Conservation (phyloP, 2,329 filamentous ascomycete genomes). For the Diaporthe batatas region DNA sequence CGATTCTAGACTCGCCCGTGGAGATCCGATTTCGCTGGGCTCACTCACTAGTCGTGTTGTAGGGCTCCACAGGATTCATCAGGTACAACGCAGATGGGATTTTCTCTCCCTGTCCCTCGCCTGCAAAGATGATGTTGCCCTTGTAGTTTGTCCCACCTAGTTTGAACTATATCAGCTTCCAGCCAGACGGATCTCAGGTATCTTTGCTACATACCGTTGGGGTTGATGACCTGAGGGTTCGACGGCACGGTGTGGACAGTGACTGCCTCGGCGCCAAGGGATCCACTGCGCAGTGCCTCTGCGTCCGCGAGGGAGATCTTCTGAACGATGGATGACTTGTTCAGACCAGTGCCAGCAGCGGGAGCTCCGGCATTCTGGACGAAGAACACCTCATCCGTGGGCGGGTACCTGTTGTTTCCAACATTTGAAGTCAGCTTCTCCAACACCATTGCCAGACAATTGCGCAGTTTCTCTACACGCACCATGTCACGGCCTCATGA, state of each 20-base stretch:
- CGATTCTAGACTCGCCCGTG: rapidly evolving
- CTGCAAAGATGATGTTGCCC: constrained; percentile 19
- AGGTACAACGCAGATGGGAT: constrained; percentile 50
- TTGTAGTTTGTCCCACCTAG: constrained; percentile 53
- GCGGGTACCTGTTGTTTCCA: constrained; percentile 51
- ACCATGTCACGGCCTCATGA: constrained; percentile 69
- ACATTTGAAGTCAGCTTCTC: not conserved
- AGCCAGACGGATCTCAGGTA: not conserved
- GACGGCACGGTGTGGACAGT: constrained; percentile 57
- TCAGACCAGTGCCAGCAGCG: constrained; percentile 62
- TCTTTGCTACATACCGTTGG: constrained; percentile 58
- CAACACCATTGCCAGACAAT: no score
- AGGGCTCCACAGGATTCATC: constrained; percentile 60
- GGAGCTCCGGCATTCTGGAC: constrained; percentile 63
- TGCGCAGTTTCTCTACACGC: constrained; percentile 42
- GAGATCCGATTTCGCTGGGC: not conserved
- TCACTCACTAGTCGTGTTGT: constrained; percentile 61
- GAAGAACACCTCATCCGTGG: constrained; percentile 66
- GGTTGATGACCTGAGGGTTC: constrained; percentile 60
- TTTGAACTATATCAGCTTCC: not conserved
- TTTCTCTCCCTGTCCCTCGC: constrained; percentile 4
- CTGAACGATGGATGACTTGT: constrained; percentile 63
- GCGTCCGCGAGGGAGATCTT: constrained; percentile 63
- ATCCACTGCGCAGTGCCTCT: constrained; percentile 52
- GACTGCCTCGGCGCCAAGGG: constrained; percentile 48